phyloP scores from a whole-genome alignment of 2,329 filamentous ascomycete species.

The Colletotrichum acutatum region DNA sequence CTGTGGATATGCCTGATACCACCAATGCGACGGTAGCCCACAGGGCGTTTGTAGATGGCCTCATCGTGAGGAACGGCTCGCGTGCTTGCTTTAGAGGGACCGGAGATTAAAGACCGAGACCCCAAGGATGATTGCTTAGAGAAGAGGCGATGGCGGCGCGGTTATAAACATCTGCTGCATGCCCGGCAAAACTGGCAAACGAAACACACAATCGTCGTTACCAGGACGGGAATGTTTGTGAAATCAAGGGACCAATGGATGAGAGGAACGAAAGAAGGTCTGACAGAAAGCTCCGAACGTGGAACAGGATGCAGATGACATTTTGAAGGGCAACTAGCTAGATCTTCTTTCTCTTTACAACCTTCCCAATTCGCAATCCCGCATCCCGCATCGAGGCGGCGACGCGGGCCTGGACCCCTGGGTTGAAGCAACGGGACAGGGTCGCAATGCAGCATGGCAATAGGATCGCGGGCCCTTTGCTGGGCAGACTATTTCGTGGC shows the following conservation, averaged over 20 bases:
- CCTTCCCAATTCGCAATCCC: neutral
- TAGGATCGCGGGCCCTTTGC: neutral
- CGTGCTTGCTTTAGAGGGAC: neutral
- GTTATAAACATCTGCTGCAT: neutral
- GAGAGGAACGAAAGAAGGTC: neutral
- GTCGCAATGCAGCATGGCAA: neutral
- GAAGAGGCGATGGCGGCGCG: neutral
- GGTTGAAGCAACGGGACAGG: neutral
- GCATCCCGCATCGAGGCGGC: neutral
- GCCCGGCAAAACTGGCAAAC: neutral
- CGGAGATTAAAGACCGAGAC: neutral
- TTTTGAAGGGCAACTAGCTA: neutral
- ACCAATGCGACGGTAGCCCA: neutral
- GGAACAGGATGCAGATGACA: neutral
- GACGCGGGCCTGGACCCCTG: neutral
- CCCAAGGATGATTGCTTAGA: neutral
- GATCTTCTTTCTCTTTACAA: neutral
- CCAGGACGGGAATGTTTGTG: neutral
- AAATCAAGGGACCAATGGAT: neutral
- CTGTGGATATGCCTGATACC: slow-evolving; percentile 22
- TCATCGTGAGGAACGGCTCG: neutral
- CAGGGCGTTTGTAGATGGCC: neutral
- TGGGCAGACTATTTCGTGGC: neutral
- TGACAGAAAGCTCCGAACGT: neutral
- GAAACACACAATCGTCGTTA: neutral